phyloP scores from a whole-genome alignment of 2,329 filamentous ascomycete genomes.

The Fusarium fujikuroi region DNA sequence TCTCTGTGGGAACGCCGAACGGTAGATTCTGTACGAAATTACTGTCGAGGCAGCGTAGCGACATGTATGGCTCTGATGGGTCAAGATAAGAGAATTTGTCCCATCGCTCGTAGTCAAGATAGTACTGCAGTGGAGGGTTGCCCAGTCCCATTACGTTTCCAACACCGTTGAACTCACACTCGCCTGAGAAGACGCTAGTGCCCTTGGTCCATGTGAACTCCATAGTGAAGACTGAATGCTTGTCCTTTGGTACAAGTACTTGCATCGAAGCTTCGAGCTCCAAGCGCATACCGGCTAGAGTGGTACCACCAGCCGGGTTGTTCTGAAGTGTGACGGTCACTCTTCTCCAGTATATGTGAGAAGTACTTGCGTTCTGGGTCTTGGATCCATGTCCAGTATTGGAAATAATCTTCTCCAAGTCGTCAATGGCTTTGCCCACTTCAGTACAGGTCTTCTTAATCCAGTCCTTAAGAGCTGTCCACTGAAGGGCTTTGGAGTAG shows the following conservation, averaged over 20 bases:
- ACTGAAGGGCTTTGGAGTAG: neutral
- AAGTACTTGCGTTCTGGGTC: accelerated
- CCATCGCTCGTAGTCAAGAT: neutral
- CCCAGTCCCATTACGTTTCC: accelerated
- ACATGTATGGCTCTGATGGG: accelerated
- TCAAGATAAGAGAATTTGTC: accelerated
- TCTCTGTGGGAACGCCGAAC: accelerated
- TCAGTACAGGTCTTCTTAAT: accelerated
- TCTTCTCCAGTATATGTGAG: neutral
- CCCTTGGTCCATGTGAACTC: accelerated
- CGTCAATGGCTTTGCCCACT: neutral
- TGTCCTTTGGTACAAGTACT: neutral
- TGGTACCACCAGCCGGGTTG: accelerated
- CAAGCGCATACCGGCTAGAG: accelerated
- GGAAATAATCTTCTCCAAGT: accelerated
- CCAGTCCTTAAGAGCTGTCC: accelerated
- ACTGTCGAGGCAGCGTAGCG: neutral
- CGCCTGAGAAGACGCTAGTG: neutral
- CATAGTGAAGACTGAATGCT: neutral
- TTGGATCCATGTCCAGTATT: accelerated
- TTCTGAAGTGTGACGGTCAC: neutral
- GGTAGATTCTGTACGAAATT: accelerated
- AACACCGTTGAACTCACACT: accelerated
- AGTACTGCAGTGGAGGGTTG: accelerated
- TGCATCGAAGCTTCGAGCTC: neutral